Base-by-base conservation (phyloP, 495 filamentous ascomycete species). In the Thermothielavioides terrestris region DNA sequence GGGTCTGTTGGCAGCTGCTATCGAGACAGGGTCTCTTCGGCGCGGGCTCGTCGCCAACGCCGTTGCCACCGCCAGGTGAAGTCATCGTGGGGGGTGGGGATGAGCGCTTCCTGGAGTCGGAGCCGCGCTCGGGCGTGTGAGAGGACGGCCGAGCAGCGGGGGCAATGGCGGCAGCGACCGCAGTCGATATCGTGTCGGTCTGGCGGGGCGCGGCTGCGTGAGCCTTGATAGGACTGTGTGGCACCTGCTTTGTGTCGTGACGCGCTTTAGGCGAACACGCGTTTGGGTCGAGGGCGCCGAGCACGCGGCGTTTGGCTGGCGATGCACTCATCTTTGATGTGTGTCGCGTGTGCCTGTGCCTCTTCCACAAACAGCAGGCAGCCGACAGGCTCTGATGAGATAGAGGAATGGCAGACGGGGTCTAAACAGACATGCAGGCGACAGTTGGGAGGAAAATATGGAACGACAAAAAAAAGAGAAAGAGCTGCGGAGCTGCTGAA, bases 261-360 rank as follows among this genome's bases (percentile, higher is more conserved):
- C 42, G 31, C 28, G 14, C 38, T 45, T 54, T 54, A 11, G 63
- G 61, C 25, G 58, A 57, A 4, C 59, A 54, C 42, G 68, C 58
- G 60, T 76, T 76, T 32, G 61, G 64, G 53, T 74, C 64, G 12
- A 72, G 52, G 1, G 62, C 55, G 22, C 57, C 67, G 12, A 77
- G 69, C 42, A 64, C 73, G 68, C 72, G 73, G 63, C 73, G 63
- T 46, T 72, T 70, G 46, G 46, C 53, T 1, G 70, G 69, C 35
- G 64, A 61, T 34, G 65, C 56, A 46, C 67, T 59, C 68, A 74
- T 69, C 30, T 25, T 35, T 18, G 42, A n/a, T n/a, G n/a, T n/a
- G n/a, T n/a, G n/a, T n/a, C n/a, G n/a, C n/a, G n/a, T n/a, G n/a
- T n/a, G n/a, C n/a, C n/a, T n/a, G n/a, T n/a, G n/a, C n/a, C n/a